A percentile compares a stretch with the other conserved stretches of the same genome.
phyloP scores from a whole-genome alignment of 768 basidiomycete species.

The Rhodotorula paludigena region DNA sequence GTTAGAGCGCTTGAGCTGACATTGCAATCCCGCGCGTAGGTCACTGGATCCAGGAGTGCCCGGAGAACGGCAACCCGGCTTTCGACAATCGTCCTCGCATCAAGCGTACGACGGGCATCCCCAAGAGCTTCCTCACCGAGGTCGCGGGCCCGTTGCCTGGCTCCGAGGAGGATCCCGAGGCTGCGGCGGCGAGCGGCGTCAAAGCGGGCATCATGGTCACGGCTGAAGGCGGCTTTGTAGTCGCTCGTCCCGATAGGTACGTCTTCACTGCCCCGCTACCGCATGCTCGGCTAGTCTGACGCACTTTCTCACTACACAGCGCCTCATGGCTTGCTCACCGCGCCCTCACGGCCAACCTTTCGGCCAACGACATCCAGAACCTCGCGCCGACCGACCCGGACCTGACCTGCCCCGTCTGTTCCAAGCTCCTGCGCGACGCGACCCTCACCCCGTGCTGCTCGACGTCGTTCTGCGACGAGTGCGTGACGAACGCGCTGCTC shows the following conservation, averaged over 20 bases:
- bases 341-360: slow-evolving; percentile 62
- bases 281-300: background rate
- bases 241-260: slow-evolving; percentile 92
- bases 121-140: slow-evolving; percentile 91
- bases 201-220: slow-evolving; percentile 93
- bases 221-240: slow-evolving; percentile 95
- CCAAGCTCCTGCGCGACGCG: slow-evolving; percentile 86
- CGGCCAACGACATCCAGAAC: slow-evolving; percentile 84
- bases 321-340: slow-evolving; percentile 94
- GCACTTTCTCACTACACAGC: slow-evolving; percentile 49
- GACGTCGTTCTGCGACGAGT: slow-evolving; percentile 90
- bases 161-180: slow-evolving; percentile 44
- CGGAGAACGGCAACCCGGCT: slow-evolving; percentile 91
- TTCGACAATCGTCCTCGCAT: slow-evolving; percentile 91
- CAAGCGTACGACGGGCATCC: slow-evolving; percentile 96
- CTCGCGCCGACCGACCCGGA: slow-evolving; percentile 66
- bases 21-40: slow-evolving; percentile 53
- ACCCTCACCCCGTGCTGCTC: slow-evolving; percentile 93
- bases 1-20: background rate
- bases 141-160: slow-evolving; percentile 70
- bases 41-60: slow-evolving; percentile 99
- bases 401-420: slow-evolving; percentile 83
- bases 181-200: slow-evolving; percentile 35
- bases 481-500: slow-evolving; percentile 86
- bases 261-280: slow-evolving; percentile 42